Percentiles rank a stretch among this genome's conserved stretches.
phyloP scores from a whole-genome alignment of 2,329 filamentous ascomycete species.

The Colletotrichum brevisporum region DNA sequence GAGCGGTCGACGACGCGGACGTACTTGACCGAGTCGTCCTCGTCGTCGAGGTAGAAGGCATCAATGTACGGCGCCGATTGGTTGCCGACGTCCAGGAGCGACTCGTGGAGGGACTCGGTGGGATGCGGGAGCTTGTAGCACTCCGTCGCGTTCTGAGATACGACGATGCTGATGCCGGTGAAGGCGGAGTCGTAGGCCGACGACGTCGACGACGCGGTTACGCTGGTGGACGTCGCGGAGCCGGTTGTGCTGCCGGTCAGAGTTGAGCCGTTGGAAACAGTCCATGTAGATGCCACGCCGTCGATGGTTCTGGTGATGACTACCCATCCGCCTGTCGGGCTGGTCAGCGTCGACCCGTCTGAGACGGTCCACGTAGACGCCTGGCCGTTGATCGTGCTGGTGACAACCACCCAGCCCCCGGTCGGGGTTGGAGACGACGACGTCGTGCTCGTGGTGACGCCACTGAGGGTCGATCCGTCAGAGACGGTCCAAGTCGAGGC shows the following conservation, averaged over 20 bases:
- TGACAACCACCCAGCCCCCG: background rate
- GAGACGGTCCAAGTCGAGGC: background rate
- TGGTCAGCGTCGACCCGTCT: background rate
- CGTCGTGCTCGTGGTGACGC: background rate
- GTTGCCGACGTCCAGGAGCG: constrained; percentile 49
- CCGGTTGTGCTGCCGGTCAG: background rate
- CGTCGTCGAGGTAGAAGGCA: constrained; percentile 51
- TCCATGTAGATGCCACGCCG: background rate
- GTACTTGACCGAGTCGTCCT: constrained; percentile 51
- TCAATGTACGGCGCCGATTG: constrained; percentile 53
- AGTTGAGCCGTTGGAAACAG: background rate
- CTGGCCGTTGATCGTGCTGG: background rate
- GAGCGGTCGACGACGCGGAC: constrained; percentile 50
- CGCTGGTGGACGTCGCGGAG: background rate
- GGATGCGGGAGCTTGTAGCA: constrained; percentile 32
- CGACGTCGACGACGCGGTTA: background rate
- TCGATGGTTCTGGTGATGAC: background rate
- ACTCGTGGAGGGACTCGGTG: constrained; percentile 41
- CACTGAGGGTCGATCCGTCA: background rate
- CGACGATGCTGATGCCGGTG: constrained; percentile 27
- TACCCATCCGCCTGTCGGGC: background rate
- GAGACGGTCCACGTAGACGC: background rate
- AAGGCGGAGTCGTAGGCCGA: constrained; percentile 22
- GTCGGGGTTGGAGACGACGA: background rate
- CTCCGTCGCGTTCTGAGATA: constrained; percentile 14